Evolutionary conservation across 805 yeast genomes (phyloP).

Genomic region (Yarrowia bubula): DNA sequence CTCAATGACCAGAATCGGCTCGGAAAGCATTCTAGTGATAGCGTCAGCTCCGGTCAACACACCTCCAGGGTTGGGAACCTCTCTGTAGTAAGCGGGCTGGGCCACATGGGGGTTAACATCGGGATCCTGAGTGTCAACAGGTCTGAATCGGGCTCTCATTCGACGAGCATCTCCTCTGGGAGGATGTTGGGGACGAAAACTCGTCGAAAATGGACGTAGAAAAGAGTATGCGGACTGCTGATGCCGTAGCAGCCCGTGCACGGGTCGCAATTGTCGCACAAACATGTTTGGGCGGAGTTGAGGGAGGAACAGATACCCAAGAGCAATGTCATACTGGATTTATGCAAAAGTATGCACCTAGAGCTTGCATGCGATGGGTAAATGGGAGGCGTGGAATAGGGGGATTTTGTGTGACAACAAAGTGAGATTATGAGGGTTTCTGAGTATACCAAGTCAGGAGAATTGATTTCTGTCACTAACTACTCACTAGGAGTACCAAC

Average conservation of each 20-base stretch:
- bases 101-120: neutral
- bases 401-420: neutral
- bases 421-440: no score
- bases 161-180: slow-evolving; percentile 19
- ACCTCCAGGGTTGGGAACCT: slow-evolving; percentile 45
- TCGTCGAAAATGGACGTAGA: slow-evolving; percentile 6
- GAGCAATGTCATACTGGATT: slow-evolving; percentile 19
- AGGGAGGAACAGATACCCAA: neutral
- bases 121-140: slow-evolving; percentile 1
- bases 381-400: neutral
- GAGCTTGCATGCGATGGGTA: slow-evolving; percentile 16
- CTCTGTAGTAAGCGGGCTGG: slow-evolving; percentile 1
- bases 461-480: no score
- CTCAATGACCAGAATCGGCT: slow-evolving; percentile 85
- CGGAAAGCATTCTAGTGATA: slow-evolving; percentile 58
- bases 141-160: slow-evolving; percentile 14
- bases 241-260: neutral
- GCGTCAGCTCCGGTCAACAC: slow-evolving; percentile 58
- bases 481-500: no score
- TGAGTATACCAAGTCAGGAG: no score
- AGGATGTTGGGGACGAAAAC: neutral
- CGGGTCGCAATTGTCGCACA: slow-evolving; percentile 11
- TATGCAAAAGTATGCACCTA: slow-evolving; percentile 18
- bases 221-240: neutral
- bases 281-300: neutral